Evolutionary conservation across 306 rosid genomes (phyloP).

Genomic region (Quercus rubra): DNA sequence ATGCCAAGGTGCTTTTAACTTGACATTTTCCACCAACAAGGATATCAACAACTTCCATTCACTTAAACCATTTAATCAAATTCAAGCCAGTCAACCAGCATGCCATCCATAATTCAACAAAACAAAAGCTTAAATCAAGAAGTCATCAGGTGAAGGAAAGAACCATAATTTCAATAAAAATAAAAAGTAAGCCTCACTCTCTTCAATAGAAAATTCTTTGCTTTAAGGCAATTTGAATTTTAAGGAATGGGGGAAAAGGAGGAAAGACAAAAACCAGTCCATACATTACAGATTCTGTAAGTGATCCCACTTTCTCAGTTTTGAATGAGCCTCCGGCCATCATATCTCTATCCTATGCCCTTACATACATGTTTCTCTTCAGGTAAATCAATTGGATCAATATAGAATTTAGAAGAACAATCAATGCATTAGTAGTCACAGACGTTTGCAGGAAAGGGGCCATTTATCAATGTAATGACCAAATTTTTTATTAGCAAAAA

Average conservation of each 20-base stretch:
- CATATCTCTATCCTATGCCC: background rate
- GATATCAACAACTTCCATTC: background rate
- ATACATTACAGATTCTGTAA: background rate
- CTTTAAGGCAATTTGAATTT: background rate
- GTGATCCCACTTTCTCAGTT: background rate
- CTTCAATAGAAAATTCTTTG: background rate
- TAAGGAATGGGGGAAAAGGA: background rate
- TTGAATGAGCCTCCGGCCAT: background rate
- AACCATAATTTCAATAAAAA: background rate
- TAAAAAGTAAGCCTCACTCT: background rate
- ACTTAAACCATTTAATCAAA: background rate
- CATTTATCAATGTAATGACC: background rate
- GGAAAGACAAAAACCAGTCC: background rate
- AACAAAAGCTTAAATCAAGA: background rate
- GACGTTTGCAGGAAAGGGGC: background rate
- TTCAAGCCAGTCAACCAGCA: background rate
- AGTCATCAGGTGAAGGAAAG: background rate
- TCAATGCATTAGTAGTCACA: background rate
- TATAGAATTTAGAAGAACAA: background rate
- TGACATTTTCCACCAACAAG: background rate
- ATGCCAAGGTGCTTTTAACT: background rate
- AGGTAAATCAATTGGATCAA: background rate
- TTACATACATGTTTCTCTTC: background rate
- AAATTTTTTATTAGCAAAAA: too few species aligned
- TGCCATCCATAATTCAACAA: background rate